Base-by-base conservation (phyloP, 768 basidiomycete genomes). In the Rubroboletus pulcherrimus region DNA sequence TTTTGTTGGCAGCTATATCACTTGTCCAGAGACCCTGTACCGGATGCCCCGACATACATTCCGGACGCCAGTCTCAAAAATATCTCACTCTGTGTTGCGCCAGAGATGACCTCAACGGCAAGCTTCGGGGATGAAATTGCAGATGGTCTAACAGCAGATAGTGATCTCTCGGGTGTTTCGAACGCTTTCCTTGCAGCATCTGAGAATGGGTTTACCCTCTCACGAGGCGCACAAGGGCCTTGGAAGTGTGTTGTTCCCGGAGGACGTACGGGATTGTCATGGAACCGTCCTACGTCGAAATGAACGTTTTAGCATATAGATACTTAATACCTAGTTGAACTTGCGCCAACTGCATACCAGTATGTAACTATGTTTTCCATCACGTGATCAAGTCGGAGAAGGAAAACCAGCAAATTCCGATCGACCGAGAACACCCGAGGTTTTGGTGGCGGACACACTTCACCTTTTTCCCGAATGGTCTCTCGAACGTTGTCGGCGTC, bases 151-250 rank as follows among this genome's bases (percentile, higher is more conserved):
- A 54, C 4, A 21, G 4, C 62, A 17, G 46, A 40, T 43, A 26
- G 29, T 21, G 57, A 44, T 15, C 14, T 35, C 6, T 45, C 34
- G 4, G 17, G 56, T 10, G 19, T 63, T 49, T 42, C 51, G 15
- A 51, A 62, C 19, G 59, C 61, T 0, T 84, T 84, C 44, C 48
- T 79, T n/a, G 78, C 74, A 2, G 73, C 74, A 11, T 84, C 80
- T 50, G 83, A 84, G 64, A 81, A 82, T 53, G 83, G 83, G 9
- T 78, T 83, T 56, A 62, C 67, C 3, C 59, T 81, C 17, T 61
- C 77, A 17, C 66, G 66, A 24, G 65, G 66, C 8, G 50, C 56
- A 24, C 67, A 76, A 48, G 42, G 61, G 30, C 47, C 68, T 8
- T 81, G 80, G 80, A 75, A 64, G 50, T 80, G 79, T 58, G 68